phyloP scores from a whole-genome alignment of 352 stramenopile species.

The Phytopythium vexans region DNA sequence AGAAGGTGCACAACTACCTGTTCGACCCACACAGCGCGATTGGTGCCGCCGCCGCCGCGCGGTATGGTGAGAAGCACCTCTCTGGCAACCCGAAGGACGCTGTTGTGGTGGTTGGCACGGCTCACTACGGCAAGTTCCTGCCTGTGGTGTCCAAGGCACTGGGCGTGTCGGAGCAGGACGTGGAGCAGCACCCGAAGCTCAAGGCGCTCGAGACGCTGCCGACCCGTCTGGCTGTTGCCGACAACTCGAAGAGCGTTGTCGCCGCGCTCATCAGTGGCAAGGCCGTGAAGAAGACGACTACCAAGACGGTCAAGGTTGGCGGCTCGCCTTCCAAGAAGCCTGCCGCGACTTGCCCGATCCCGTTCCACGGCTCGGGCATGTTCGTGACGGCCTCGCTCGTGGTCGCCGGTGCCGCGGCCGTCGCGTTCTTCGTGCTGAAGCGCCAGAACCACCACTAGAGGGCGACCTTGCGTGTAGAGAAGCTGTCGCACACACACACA shows the following conservation, averaged over 20 bases:
- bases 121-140: conserved; percentile 98
- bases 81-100: conserved; percentile 51
- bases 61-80: conserved; percentile 57
- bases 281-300: conserved; percentile 6
- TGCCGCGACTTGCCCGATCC: conserved; percentile 13
- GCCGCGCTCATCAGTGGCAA: conserved; percentile 55
- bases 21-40: conserved; percentile 97
- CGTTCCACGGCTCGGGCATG: conserved; percentile 20
- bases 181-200: conserved; percentile 75
- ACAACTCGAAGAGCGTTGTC: conserved; percentile 63
- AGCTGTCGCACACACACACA: too few relatives aligned
- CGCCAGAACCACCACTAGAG: conserved; percentile 31
- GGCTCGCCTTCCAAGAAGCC: not conserved
- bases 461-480: too few relatives aligned
- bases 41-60: conserved; percentile 90
- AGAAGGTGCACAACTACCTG: conserved; percentile 92
- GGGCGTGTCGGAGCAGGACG: conserved; percentile 52
- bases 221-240: conserved; percentile 52
- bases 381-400: conserved; percentile 27
- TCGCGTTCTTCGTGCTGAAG: conserved; percentile 39
- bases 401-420: conserved; percentile 25
- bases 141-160: conserved; percentile 90
- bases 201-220: conserved; percentile 70
- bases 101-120: conserved; percentile 95
- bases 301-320: conserved; percentile 4